Conservation (phyloP, 2,329 filamentous ascomycete genomes). For the Geosmithia flava region DNA sequence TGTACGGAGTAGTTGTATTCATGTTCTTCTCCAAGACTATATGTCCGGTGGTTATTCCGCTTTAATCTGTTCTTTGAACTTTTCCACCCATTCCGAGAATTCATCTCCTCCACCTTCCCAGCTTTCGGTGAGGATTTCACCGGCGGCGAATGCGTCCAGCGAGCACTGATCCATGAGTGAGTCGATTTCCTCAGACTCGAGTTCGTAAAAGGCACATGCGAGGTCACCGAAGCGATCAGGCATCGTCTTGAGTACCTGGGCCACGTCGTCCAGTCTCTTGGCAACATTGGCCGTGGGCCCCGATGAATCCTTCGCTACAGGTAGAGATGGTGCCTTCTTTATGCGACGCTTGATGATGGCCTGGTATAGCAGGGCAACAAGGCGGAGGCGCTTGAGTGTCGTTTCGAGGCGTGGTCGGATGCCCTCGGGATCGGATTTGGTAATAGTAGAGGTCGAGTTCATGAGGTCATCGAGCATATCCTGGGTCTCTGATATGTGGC, state of each 20-base stretch:
- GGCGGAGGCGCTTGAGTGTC: conserved; percentile 51
- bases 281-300: conserved; percentile 11
- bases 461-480: conserved; percentile 58
- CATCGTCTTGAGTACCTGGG: conserved; percentile 43
- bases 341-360: conserved; percentile 59
- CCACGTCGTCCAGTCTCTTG: conserved; percentile 39
- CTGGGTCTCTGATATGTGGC: conserved; percentile 28
- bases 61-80: conserved; percentile 40
- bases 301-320: conserved; percentile 10
- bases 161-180: conserved; percentile 46
- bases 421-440: conserved; percentile 47
- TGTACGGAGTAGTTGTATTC: background rate
- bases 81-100: conserved; percentile 64
- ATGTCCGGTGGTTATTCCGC: conserved; percentile 14
- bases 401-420: conserved; percentile 55
- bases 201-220: conserved; percentile 59
- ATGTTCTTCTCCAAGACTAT: background rate
- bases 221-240: conserved; percentile 60
- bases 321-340: conserved; percentile 40
- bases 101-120: conserved; percentile 61
- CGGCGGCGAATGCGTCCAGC: conserved; percentile 41
- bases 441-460: conserved; percentile 46
- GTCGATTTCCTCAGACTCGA: conserved; percentile 48
- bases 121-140: conserved; percentile 39
- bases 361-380: conserved; percentile 56